These are phyloP conservation scores for Kazachstania taianensis DNA, from an alignment of 805 yeast genomes.

Conservation along the genomic window DNA sequence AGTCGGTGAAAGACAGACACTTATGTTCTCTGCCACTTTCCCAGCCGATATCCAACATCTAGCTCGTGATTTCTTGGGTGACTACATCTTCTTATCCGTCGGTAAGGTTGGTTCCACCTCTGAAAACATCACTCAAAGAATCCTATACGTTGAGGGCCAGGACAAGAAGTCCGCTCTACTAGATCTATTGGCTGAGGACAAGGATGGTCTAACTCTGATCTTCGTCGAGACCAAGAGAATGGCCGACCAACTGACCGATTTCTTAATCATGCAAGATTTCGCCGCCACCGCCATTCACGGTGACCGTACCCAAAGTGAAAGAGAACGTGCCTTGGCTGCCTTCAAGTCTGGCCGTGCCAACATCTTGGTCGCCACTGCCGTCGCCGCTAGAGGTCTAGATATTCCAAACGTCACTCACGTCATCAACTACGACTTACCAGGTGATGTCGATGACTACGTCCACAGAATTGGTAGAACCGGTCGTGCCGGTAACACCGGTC, in stretches of 20 bases:
- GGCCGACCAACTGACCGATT: conserved; percentile 95
- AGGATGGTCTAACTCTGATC: conserved; percentile 78
- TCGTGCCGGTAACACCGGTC: conserved; percentile 99
- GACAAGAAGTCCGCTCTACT: conserved; percentile 87
- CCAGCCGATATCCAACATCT: conserved; percentile 94
- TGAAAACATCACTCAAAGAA: conserved; percentile 93
- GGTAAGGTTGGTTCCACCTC: conserved; percentile 99
- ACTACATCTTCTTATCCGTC: conserved; percentile 90
- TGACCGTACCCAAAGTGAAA: conserved; percentile 95
- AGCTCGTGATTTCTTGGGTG: conserved; percentile 94
- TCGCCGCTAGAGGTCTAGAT: conserved; percentile 99
- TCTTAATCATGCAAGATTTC: conserved; percentile 76
- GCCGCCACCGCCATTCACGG: conserved; percentile 99
- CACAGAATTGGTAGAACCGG: conserved; percentile 99
- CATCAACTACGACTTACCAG: conserved; percentile 92
- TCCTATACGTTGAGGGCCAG: conserved; percentile 82
- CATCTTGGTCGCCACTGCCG: conserved; percentile 96
- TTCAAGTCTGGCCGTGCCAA: conserved; percentile 90
- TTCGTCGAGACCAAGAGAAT: conserved; percentile 97
- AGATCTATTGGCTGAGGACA: conserved; percentile 76
- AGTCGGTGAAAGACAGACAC: conserved; percentile 84
- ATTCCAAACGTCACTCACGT: conserved; percentile 98
- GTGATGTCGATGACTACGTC: conserved; percentile 95
- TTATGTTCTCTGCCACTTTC: conserved; percentile 98
- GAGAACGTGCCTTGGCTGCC: conserved; percentile 93